These are phyloP conservation scores for Lactarius pseudohatsudake DNA, from an alignment of 768 basidiomycete genomes.

Conservation along the genomic window DNA sequence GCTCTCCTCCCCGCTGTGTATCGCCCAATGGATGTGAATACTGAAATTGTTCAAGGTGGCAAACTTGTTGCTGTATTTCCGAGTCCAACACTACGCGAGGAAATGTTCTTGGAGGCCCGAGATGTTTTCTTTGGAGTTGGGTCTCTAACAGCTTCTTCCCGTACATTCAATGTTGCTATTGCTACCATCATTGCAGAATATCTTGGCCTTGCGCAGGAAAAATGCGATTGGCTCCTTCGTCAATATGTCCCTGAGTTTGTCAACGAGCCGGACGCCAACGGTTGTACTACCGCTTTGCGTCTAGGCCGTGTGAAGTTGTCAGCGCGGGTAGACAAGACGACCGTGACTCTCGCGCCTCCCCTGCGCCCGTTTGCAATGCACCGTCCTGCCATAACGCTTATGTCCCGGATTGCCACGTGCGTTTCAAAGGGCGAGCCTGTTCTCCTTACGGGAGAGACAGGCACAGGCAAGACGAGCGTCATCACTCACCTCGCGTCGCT, in stretches of 20 bases:
- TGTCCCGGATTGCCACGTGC: conserved; percentile 77
- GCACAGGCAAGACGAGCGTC: conserved; percentile 97
- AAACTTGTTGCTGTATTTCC: conserved; percentile 53
- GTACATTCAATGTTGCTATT: conserved; percentile 49
- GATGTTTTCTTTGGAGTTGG: conserved; percentile 90
- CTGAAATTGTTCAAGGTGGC: conserved; percentile 33
- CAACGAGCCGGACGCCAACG: conserved; percentile 66
- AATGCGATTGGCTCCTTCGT: conserved; percentile 67
- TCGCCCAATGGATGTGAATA: conserved; percentile 44
- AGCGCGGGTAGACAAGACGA: conserved; percentile 43
- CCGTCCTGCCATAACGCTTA: conserved; percentile 72
- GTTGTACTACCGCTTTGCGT: conserved; percentile 52
- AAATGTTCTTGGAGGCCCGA: conserved; percentile 82
- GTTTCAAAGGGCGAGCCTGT: conserved; percentile 77
- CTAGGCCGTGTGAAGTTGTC: conserved; percentile 63
- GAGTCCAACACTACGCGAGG: conserved; percentile 78
- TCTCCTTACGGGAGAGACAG: conserved; percentile 94
- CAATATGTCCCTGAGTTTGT: conserved; percentile 66
- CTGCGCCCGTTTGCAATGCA: conserved; percentile 84
- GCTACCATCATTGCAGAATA: conserved; percentile 56
- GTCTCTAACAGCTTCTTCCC: conserved; percentile 51
- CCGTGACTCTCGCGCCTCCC: conserved; percentile 34
- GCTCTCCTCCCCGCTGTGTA: conserved; percentile 53
- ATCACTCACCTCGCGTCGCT: conserved; percentile 83
- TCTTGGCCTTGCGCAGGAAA: conserved; percentile 67